Base-by-base conservation (phyloP, 306 rosid genomes). In the Prunus kanzakura region DNA sequence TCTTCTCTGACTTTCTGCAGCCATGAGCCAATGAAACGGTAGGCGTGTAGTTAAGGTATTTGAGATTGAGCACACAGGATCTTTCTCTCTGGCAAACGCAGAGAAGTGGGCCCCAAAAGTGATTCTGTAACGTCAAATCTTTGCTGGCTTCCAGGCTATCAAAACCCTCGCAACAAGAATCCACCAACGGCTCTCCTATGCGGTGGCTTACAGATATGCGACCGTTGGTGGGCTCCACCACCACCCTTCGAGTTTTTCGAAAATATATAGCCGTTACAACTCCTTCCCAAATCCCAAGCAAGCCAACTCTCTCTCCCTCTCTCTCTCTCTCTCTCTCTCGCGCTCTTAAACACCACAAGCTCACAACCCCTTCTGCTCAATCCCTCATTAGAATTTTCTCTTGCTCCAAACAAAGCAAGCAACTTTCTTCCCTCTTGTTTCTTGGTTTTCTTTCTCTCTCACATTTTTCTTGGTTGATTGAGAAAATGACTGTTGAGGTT, bases 401-500 rank as follows among this genome's bases (percentile, higher is more conserved):
- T 18, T 11, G 13, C 64, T 3, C 46, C 57, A 49, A 45, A n/a
- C 69, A 22, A 3, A 46, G 23, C 22, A 47, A 2, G 11, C 58
- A 18, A 13, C 8, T 10, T 6, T 49, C 41, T 15, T 20, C 30
- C 50, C 15, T 46, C 46, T 60, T 1, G 45, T 10, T 35, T 35
- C 38, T 25, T 19, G 49, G 27, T 23, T 11, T 29, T 38, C 43
- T 38, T 32, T 32, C 43, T 15, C 49, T 27, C 18, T 20, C n/a
- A 15, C 3, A 11, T n/a, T 35, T 38, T 55, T 64, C 18, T 10
- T 8, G 4, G 15, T 32, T 66, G 18, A 6, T 66, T 7, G 14
- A 49, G 54, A 75, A 80, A 76, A 86, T 86, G 89, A 83, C 89
- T 72, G 87, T 78, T 7, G 83, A 80, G 78, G 82, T 75, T 43